Base-by-base conservation (phyloP, 345 rosid genomes). In the Arabidopsis suecica region DNA sequence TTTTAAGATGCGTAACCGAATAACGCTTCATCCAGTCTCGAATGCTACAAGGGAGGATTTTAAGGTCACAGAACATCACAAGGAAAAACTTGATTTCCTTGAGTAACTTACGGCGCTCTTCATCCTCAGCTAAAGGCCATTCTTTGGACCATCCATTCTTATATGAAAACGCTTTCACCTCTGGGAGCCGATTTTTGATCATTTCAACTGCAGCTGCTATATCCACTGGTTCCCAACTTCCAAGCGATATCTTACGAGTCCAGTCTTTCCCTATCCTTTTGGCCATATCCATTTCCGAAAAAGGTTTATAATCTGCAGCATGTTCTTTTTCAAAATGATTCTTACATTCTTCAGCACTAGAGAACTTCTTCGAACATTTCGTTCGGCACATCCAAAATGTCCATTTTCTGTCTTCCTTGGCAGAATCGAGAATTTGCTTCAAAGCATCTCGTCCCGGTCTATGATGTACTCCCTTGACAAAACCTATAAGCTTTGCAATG, bases 141-240 rank as follows among this genome's bases (percentile, higher is more conserved):
- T 64, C 53, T 28, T 22, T 64, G 37, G 67, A 70, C 80, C 80
- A 77, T 55, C 80, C 80, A 28, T 64, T 70, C 53, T 63, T 56
- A 55, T 42, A 45, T 1, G 16, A 25, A 63, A 70, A 69, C 4
- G 22, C 59, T 70, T 30, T 38, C 61, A 63, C 67, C 9, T 37
- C 3, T 1, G 8, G 32, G 1, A 71, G 44, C 61, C 16, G 61
- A 40, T 7, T 47, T 49, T 57, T 71, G 5, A 77, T 64, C 71
- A 77, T 70, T 28, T 77, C 55, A 70, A 10, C 54, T 2, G 76
- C 71, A 55, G 80, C 72, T 63, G 18, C 32, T 28, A 30, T 16
- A 57, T 70, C 61, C 67, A 77, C 71, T 48, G 80, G 76, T 42
- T 77, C 67, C 80, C 76, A 77, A 6, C 5, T 16, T 16, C 45